Conservation (phyloP, 306 rosid species). For the Malus orientalis region DNA sequence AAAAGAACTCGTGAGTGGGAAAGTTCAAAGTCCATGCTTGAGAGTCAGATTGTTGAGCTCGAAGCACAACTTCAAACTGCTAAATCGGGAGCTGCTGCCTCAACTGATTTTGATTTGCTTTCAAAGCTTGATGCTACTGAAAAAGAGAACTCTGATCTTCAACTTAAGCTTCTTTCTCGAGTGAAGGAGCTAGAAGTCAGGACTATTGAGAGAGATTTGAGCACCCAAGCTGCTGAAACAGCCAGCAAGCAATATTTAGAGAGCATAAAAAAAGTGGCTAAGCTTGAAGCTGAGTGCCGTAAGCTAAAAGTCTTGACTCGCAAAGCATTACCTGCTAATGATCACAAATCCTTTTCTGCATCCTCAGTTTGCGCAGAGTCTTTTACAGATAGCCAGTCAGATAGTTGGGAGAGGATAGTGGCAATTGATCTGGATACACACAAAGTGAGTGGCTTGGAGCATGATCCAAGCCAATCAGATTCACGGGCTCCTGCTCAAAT, state of each 20-base stretch:
- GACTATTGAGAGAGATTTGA: constrained; percentile 62
- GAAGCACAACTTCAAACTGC: constrained; percentile 50
- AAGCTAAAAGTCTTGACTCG: constrained; percentile 43
- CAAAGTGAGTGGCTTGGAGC: constrained; percentile 27
- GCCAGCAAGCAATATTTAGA: constrained; percentile 73
- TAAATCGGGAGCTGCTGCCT: constrained; percentile 41
- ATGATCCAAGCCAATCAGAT: constrained; percentile 31
- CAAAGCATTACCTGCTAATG: constrained; percentile 31
- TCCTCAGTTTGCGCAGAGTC: constrained; percentile 49
- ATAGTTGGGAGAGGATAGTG: constrained; percentile 45
- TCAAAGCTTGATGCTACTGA: constrained; percentile 38
- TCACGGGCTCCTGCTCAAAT: constrained; percentile 32
- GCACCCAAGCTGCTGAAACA: constrained; percentile 66
- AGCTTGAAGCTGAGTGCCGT: constrained; percentile 78
- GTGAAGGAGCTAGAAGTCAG: constrained; percentile 47
- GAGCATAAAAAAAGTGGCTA: constrained; percentile 56
- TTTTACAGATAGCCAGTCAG: constrained; percentile 51
- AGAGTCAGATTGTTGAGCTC: constrained; percentile 45
- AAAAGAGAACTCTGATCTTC: constrained; percentile 49
- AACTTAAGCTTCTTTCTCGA: constrained; percentile 50
- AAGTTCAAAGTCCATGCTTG: constrained; percentile 43
- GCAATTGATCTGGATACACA: constrained; percentile 28
- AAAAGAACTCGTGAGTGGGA: constrained; percentile 53
- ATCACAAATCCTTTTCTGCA: constrained; percentile 30
- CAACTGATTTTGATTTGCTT: constrained; percentile 32